Evolutionary conservation across 2,329 filamentous ascomycete species (phyloP).

Genomic region (Trichoderma sp.): DNA sequence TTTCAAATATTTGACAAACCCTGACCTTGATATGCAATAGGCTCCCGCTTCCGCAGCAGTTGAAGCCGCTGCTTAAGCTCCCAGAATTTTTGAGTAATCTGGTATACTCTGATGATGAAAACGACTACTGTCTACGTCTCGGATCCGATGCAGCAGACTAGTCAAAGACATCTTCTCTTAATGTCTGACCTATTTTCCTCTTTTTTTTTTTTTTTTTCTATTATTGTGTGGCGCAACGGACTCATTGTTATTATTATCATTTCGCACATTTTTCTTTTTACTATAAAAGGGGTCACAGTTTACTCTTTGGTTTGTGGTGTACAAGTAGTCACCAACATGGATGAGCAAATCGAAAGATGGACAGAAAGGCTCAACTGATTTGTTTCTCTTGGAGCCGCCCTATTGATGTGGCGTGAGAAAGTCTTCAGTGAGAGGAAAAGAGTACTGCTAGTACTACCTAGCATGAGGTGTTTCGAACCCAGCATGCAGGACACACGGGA

Average conservation of each 20-base stretch:
- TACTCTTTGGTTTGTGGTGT: slow-evolving; percentile 25
- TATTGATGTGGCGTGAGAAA: slow-evolving; percentile 1
- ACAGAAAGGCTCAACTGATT: neutral
- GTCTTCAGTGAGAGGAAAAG: neutral
- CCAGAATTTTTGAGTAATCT: neutral
- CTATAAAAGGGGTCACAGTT: slow-evolving; percentile 26
- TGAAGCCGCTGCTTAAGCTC: slow-evolving; percentile 43
- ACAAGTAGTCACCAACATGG: slow-evolving; percentile 21
- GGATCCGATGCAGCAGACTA: neutral
- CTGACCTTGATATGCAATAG: slow-evolving; percentile 27
- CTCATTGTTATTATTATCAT: slow-evolving; percentile 29
- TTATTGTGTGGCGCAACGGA: slow-evolving; percentile 28
- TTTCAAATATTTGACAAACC: slow-evolving; percentile 14
- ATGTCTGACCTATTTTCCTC: neutral
- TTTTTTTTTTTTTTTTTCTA: slow-evolving; percentile 22
- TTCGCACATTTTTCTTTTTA: slow-evolving; percentile 29
- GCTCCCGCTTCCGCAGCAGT: slow-evolving; percentile 41
- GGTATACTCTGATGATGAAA: neutral
- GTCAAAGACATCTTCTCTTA: slow-evolving; percentile 11
- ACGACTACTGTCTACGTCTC: neutral
- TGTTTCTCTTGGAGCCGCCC: slow-evolving; percentile 2
- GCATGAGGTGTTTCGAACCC: neutral
- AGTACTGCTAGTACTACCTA: neutral
- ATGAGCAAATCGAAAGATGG: slow-evolving; percentile 2
- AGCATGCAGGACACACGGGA: slow-evolving; percentile 5